Evolutionary conservation across 2,329 filamentous ascomycete species (phyloP).

Genomic region (Colletotrichum orchidophilum): DNA sequence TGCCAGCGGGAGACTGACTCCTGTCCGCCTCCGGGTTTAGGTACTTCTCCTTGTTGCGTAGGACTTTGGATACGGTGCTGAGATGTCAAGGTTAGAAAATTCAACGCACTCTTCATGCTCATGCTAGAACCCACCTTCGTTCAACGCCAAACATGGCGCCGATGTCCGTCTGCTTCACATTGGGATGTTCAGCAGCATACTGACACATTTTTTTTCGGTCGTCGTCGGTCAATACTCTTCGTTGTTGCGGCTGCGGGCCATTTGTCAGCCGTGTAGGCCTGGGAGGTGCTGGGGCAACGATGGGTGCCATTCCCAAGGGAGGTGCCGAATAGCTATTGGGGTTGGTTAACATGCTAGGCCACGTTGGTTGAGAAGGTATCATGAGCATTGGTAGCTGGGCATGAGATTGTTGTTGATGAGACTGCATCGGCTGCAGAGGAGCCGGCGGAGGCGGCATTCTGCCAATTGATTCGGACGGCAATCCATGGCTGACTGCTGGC

Average conservation of each 20-base stretch:
- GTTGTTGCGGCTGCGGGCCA: conserved; percentile 68
- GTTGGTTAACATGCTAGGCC: conserved; percentile 85
- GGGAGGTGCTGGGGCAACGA: conserved; percentile 58
- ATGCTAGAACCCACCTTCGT: conserved; percentile 77
- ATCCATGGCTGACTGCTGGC: conserved; percentile 55
- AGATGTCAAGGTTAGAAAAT: conserved; percentile 40
- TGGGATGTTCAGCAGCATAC: conserved; percentile 90
- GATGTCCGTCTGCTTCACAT: conserved; percentile 94
- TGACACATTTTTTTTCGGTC: conserved; percentile 94
- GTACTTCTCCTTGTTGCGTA: conserved; percentile 95
- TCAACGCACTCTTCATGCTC: not conserved
- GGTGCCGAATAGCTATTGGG: conserved; percentile 71
- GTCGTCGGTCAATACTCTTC: conserved; percentile 89
- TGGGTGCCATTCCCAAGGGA: conserved; percentile 66
- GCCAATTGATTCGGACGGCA: conserved; percentile 60
- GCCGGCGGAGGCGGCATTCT: conserved; percentile 69
- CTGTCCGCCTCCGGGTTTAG: conserved; percentile 79
- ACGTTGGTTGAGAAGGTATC: conserved; percentile 72
- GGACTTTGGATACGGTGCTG: conserved; percentile 98
- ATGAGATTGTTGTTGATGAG: conserved; percentile 48
- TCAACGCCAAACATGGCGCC: conserved; percentile 96
- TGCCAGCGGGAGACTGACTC: conserved; percentile 81
- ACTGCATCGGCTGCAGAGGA: conserved; percentile 51
- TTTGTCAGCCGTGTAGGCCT: conserved; percentile 60
- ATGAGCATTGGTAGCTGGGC: conserved; percentile 74